phyloP scores from a whole-genome alignment of 352 stramenopile genomes.

The Hyaloperonospora arabidopsidis region DNA sequence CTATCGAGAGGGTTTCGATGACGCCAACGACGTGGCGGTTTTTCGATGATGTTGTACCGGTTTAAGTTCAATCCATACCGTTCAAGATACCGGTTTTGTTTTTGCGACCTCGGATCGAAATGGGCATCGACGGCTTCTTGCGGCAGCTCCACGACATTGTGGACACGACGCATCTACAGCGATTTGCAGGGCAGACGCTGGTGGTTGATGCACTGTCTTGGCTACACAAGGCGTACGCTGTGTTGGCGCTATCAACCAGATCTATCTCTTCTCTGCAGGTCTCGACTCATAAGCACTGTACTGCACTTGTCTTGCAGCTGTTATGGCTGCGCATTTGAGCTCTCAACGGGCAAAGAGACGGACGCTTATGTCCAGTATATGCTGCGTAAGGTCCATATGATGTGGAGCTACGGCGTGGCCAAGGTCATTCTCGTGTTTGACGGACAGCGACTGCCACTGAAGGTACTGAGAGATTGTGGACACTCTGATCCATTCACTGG shows the following conservation, averaged over 20 bases:
- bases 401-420: constrained; percentile 42
- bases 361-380: constrained; percentile 67
- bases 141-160: constrained; percentile 50
- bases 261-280: not conserved
- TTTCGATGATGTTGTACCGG: not conserved
- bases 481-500: not conserved
- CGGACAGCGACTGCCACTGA: constrained; percentile 60
- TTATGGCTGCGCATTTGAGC: constrained; percentile 71
- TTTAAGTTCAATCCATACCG: no score
- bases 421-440: constrained; percentile 71
- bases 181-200: constrained; percentile 47
- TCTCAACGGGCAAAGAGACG: constrained; percentile 53
- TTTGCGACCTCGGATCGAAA: constrained; percentile 19
- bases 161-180: constrained; percentile 41
- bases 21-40: not conserved
- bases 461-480: constrained; percentile 27
- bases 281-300: constrained; percentile 7
- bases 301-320: constrained; percentile 29
- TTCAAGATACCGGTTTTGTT: no score
- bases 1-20: not conserved
- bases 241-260: not conserved
- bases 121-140: constrained; percentile 67
- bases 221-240: constrained; percentile 71
- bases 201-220: constrained; percentile 71
- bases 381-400: constrained; percentile 63